Base-by-base conservation (phyloP, 768 basidiomycete genomes). In the Termitomyces heimii region DNA sequence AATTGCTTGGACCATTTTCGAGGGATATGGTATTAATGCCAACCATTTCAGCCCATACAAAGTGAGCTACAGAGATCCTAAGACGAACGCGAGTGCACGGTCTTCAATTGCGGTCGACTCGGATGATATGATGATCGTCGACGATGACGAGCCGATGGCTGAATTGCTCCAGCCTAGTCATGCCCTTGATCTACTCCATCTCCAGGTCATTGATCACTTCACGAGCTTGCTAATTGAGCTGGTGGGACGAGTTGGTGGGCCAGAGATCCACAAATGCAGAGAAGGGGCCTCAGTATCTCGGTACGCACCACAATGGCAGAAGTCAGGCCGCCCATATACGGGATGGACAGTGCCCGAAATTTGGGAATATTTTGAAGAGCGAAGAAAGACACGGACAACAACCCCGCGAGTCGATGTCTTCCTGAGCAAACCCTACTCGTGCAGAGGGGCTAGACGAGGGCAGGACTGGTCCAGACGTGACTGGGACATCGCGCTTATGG, bases 401-500 rank as follows among this genome's bases (percentile, higher is more conserved):
- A 76, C 73, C 35, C 83, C 85, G 6, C 71, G 76, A 24, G 68
- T 84, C 43, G 77, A 77, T 28, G 71, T 73, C 34, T 88, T 88
- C 66, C 69, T 85, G 53, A 76, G 69, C 53, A 71, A 71, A 47
- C 77, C 83, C 42, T 76, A 80, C 59, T 66, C 70, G 35, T 72
- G 71, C 22, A 69, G 58, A 29, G 87, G 86, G 0, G 80, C 81
- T 16, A 78, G 88, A 46, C 71, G 80, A n/a, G 90, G 90, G 2
- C 80, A 83, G 64, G 87, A 92, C 60, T 93, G 89, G 89, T 76
- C 85, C 13, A 73, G 80, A 46, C 72, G 76, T 52, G 87, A 85
- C 63, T 92, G 90, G 89, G 73, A 78, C 60, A 73, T 78, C 13
- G 80, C 73, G 29, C 66, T 87, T 56, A 62, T 63, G 7, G 75